Evolutionary conservation across 345 rosid species (phyloP).

Genomic region (Eucalyptus marginata): DNA sequence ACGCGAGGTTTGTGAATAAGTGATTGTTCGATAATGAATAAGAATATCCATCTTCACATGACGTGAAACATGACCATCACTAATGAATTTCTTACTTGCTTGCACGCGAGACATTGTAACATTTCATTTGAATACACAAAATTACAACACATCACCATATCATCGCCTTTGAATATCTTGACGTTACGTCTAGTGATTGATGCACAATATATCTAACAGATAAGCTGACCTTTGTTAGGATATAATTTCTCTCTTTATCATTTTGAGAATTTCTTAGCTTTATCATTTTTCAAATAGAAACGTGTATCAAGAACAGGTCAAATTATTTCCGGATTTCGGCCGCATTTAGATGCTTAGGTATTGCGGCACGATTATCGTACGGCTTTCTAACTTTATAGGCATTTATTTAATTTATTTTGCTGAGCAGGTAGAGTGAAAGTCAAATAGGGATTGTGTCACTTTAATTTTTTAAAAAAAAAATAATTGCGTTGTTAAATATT

Average conservation of each 20-base stretch:
- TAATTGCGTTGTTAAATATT: not conserved
- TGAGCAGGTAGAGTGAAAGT: not conserved
- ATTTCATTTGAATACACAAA: not conserved
- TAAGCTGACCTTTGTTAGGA: not conserved
- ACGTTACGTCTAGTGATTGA: not conserved
- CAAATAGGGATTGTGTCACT: not conserved
- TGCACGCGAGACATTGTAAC: not conserved
- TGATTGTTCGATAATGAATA: no score
- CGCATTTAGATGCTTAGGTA: not conserved
- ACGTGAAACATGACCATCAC: not conserved
- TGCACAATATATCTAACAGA: not conserved
- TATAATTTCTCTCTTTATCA: not conserved
- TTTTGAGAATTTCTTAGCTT: not conserved
- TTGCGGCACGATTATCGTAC: not conserved
- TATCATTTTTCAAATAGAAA: not conserved
- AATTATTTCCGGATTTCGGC: not conserved
- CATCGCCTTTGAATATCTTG: not conserved
- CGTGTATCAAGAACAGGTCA: not conserved
- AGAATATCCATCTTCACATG: not conserved
- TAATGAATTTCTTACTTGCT: not conserved
- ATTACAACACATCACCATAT: no score
- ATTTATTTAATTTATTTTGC: not conserved
- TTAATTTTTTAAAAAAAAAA: not conserved
- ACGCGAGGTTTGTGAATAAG: no score
- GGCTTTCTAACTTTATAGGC: not conserved